Base-by-base conservation (phyloP, 2,329 filamentous ascomycete species). In the Penicillium janthinellum region DNA sequence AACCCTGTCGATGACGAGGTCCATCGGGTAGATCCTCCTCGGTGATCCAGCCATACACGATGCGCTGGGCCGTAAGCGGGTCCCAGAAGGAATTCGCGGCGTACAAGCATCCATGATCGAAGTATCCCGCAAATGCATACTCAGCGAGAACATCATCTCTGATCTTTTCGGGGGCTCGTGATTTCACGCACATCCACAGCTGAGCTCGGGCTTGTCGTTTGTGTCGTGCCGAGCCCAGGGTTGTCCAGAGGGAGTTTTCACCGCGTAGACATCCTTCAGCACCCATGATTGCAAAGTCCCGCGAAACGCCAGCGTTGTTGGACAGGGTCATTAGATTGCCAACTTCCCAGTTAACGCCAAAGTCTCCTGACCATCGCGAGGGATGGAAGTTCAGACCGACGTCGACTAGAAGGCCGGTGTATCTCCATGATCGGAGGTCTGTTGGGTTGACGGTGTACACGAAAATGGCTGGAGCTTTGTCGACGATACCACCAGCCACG, bases 271-370 rank as follows among this genome's bases (percentile, higher is more conserved):
- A 75, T 3, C 81, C 81, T 63, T 84, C 82, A 0, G 78, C 73
- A 0, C 81, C 79, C 65, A 81, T 76, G 0, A 83, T 70, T 22
- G 83, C 61, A 53, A 83, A 80, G 35, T 81, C 72, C 41, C 66
- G 69, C 11, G 70, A 70, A 1, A 57, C 59, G 3, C 64, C 64
- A 8, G 73, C 66, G 1, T 71, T 65, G 15, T 79, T 74, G 0
- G 58, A 64, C 15, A 83, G 69, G 0, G 77, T 79, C 63, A 79
- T 69, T 48, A 83, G 76, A 62, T 81, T 83, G 22, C 75, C 77
- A 10, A 80, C 79, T 62, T 84, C 82, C 81, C 81, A 83, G 54
- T 84, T 84, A 10, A 78, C 71, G 0, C 82, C 82, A 11, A 82
- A 73, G 47, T 84, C 80, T 2, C 82, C 80, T 0, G 77, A 78